Conservation (phyloP, 192 early-diverging fungal genomes). For the Coemansia sp. region DNA sequence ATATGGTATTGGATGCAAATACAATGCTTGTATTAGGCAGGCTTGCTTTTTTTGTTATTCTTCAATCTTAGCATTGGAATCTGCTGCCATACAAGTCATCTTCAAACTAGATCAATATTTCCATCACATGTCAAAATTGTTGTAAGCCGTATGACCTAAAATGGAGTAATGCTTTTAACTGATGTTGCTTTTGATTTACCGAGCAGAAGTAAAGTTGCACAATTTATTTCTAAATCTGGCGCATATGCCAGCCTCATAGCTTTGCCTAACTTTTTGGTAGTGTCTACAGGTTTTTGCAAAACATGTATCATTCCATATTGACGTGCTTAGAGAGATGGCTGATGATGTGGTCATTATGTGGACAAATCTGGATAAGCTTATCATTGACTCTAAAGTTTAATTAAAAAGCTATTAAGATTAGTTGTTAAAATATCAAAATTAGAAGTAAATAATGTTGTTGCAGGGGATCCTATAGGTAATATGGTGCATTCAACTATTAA, state of each 20-base stretch:
- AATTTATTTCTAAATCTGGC: background rate
- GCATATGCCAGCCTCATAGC: background rate
- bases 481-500: too few species aligned
- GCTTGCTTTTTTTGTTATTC: background rate
- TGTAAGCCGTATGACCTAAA: background rate
- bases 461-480: background rate
- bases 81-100: background rate
- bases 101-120: background rate
- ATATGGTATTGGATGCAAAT: background rate
- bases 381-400: background rate
- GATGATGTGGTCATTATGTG: background rate
- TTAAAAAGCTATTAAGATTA: background rate
- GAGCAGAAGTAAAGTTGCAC: background rate
- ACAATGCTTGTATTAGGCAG: background rate
- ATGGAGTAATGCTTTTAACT: background rate
- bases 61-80: background rate
- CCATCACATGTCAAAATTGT: background rate
- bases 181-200: background rate
- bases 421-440: background rate
- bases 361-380: conserved; percentile 1
- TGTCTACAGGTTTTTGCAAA: background rate
- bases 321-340: background rate
- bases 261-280: conserved; percentile 4
- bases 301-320: conserved; percentile 1
- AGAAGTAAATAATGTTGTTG: background rate